A percentile compares a stretch with the other conserved stretches of the same genome.
These are phyloP conservation scores for Exsudoporus frostii DNA, from an alignment of 768 basidiomycete species.

Conservation along the genomic window DNA sequence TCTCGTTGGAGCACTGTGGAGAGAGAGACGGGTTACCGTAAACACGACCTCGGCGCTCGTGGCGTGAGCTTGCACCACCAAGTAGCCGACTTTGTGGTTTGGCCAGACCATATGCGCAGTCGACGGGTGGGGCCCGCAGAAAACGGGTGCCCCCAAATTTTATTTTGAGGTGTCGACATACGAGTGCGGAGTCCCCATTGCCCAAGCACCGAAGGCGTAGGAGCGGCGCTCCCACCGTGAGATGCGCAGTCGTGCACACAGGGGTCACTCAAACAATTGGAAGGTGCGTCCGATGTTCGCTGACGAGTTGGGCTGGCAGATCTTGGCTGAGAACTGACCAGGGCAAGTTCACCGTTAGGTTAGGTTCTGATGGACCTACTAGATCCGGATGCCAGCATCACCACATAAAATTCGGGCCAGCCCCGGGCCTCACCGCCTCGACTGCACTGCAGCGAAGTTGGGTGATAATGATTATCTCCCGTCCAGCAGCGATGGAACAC, in stretches of 20 bases:
- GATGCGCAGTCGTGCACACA: too few species aligned
- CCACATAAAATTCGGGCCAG: not conserved
- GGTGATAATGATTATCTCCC: not conserved
- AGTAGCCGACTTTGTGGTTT: not conserved
- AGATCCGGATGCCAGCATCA: conserved; percentile 11
- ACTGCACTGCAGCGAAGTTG: conserved; percentile 3
- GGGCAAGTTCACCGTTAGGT: not conserved
- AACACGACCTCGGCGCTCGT: not conserved
- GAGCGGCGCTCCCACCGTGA: not conserved
- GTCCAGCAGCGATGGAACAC: not conserved
- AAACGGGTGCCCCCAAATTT: not conserved
- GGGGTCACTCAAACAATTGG: too few species aligned
- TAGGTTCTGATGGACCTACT: conserved; percentile 11
- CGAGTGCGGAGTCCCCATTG: too few species aligned
- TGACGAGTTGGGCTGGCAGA: not conserved
- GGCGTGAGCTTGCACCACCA: not conserved
- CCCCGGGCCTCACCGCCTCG: conserved; percentile 17
- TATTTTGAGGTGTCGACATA: not conserved
- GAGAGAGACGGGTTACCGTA: not conserved
- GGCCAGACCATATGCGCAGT: not conserved
- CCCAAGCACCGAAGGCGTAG: too few species aligned
- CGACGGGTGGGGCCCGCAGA: not conserved
- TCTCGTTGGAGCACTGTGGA: conserved; percentile 20
- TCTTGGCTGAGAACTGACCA: not conserved
- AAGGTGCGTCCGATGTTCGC: not conserved